Evolutionary conservation across 345 rosid species (phyloP), one percentile per base, ranked within the genome.

Genomic region (Rhodamnia argentea): DNA sequence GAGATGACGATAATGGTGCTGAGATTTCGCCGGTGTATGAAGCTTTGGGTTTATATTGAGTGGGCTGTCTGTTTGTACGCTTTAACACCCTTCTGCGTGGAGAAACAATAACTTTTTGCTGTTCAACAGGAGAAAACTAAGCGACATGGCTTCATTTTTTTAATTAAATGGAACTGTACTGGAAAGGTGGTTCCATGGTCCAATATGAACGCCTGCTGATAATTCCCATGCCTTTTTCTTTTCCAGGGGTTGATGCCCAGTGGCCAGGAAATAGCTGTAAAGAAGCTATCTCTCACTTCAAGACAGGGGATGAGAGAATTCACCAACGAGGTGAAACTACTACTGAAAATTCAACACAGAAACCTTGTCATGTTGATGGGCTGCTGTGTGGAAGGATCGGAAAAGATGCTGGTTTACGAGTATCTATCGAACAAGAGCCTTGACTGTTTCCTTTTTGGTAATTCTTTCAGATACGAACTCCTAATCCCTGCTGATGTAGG

Each of bases 341-440:
- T 96, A 70, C 86, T 93, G 86, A 90, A 92, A 85, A 94, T 92
- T 88, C 99, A 95, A 86, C 97, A 96, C 85, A 92, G 90, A 90
- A 94, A 96, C 87, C 91, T 96, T 86, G 97, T 96, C 85, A 91
- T 89, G 51, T 89, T 96, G 89, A 74, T 93, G 2, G 97, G 99
- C 5, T 96, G 97, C 82, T 96, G 98, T 87, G 89, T 91, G 23
- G 90, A 93, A 52, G 96, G 92, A 87, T 93, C 92, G 0, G 97
- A 96, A 83, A 93, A 92, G 91, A 96, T 96, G 93, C 90, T 96
- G 84, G 92, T 96, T 60, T 96, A 96, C 14, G 98, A 96, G 86
- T 96, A 94, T 87, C 90, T 96, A 85, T 94, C 93, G 3, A 95
- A 96, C 90, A 93, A 82, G 92, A 96, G 97, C 90, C 93, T 95